Conservation (phyloP, 2,329 filamentous ascomycete genomes). For the Aureobasidium sp. region DNA sequence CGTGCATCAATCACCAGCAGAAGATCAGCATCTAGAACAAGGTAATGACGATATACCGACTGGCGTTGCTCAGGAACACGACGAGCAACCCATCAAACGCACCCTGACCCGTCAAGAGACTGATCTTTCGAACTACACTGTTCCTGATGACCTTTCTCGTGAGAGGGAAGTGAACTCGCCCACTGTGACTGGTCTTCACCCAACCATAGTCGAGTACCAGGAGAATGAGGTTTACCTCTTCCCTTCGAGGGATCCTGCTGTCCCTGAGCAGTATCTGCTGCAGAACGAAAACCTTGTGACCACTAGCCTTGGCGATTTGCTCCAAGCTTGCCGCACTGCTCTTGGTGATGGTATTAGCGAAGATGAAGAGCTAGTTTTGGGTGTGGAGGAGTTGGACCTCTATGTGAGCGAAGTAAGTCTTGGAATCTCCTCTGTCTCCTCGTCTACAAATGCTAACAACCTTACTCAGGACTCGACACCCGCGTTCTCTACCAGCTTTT, state of each 20-base stretch:
- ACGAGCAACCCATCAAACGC: background rate
- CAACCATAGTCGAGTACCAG: slow-evolving; percentile 49
- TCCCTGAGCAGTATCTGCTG: slow-evolving; percentile 48
- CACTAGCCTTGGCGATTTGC: slow-evolving; percentile 45
- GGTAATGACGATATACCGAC: background rate
- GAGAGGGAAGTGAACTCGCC: slow-evolving; percentile 24
- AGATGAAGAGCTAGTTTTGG: slow-evolving; percentile 49
- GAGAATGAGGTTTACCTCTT: slow-evolving; percentile 51
- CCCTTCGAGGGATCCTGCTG: slow-evolving; percentile 44
- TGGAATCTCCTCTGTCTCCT: background rate
- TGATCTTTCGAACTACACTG: slow-evolving; percentile 2
- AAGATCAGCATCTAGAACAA: background rate
- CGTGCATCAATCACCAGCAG: background rate
- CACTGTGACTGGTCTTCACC: slow-evolving; percentile 32
- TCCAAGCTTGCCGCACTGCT: slow-evolving; percentile 46
- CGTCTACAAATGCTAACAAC: slow-evolving; percentile 11
- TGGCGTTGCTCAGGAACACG: background rate
- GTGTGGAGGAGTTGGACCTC: slow-evolving; percentile 47
- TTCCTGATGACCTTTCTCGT: slow-evolving; percentile 9
- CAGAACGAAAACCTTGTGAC: slow-evolving; percentile 47
- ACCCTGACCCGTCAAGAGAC: background rate
- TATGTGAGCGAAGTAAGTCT: slow-evolving; percentile 49
- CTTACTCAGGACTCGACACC: slow-evolving; percentile 39
- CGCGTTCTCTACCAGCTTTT: slow-evolving; percentile 42
- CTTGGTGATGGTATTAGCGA: slow-evolving; percentile 47